These are phyloP conservation scores for Blastosporella zonata DNA, from an alignment of 1,284 basidiomycete genomes.

Conservation along the genomic window DNA sequence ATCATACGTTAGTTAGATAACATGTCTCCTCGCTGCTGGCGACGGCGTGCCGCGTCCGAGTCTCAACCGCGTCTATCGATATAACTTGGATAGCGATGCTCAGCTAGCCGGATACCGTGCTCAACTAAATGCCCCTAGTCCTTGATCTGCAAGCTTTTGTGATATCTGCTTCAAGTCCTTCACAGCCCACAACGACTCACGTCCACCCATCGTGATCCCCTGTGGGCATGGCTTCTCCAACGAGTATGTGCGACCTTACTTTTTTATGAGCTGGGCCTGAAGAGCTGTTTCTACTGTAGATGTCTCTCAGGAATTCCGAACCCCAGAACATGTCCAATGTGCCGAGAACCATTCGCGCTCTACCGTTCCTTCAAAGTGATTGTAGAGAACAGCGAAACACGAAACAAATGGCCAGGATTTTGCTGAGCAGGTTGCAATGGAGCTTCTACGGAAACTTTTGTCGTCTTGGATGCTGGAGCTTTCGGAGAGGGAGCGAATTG, in stretches of 20 bases:
- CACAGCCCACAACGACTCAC: slow-evolving; percentile 38
- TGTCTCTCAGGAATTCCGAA: slow-evolving; percentile 49
- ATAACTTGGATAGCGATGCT: too few relatives aligned
- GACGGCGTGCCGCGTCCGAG: too few relatives aligned
- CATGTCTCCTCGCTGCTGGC: too few relatives aligned
- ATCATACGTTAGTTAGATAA: too few relatives aligned
- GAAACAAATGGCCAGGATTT: slow-evolving; percentile 27
- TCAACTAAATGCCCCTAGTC: slow-evolving; percentile 52
- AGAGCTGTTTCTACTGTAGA: slow-evolving; percentile 27
- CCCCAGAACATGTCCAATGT: slow-evolving; percentile 59
- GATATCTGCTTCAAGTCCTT: slow-evolving; percentile 68
- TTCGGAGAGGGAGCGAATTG: slow-evolving; percentile 37
- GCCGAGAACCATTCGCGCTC: slow-evolving; percentile 53
- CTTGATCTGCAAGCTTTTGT: slow-evolving; percentile 63
- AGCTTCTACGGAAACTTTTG: slow-evolving; percentile 45
- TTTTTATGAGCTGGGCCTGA: background rate
- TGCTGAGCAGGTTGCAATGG: slow-evolving; percentile 28
- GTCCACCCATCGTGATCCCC: slow-evolving; percentile 59
- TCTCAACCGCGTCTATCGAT: too few relatives aligned
- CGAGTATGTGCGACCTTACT: slow-evolving; percentile 41
- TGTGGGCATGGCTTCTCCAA: slow-evolving; percentile 72
- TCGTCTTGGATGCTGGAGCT: slow-evolving; percentile 41
- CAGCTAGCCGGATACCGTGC: too few relatives aligned
- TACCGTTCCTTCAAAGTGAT: slow-evolving; percentile 54
- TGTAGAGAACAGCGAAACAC: slow-evolving; percentile 54